Conservation (phyloP, 306 rosid genomes). For the Inga laurina region DNA sequence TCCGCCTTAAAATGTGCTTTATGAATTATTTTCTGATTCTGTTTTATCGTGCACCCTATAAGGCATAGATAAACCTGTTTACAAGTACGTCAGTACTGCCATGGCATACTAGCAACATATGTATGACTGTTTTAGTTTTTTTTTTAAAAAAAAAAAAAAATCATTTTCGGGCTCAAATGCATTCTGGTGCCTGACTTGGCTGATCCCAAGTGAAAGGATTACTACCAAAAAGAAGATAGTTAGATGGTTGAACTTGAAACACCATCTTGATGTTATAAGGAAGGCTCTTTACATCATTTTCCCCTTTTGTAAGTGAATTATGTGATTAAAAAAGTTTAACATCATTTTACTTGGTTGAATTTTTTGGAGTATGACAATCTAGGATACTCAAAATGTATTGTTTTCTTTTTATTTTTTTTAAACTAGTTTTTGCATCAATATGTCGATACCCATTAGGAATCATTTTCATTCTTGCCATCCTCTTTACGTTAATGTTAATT, state of each 20-base stretch:
- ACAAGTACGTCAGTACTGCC: neutral
- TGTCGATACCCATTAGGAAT: neutral
- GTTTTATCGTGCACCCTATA: neutral
- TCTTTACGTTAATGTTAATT: constrained; percentile 4
- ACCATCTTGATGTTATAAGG: neutral
- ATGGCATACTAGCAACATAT: neutral
- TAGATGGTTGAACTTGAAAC: neutral
- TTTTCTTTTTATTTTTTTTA: neutral
- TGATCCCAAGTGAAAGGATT: neutral
- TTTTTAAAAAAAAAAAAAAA: too few species aligned
- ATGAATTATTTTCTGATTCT: constrained; percentile 20
- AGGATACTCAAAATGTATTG: neutral
- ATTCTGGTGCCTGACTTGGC: neutral
- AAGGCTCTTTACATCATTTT: neutral
- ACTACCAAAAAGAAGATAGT: neutral
- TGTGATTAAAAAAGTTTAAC: neutral
- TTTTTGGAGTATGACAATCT: neutral
- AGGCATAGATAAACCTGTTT: neutral
- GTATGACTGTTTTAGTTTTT: neutral
- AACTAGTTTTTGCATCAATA: neutral
- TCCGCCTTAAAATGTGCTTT: constrained; percentile 1
- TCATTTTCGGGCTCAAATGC: neutral
- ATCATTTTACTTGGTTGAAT: neutral
- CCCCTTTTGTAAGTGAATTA: neutral
- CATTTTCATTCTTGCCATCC: constrained; percentile 1